These are phyloP conservation scores for Entophlyctis luteolus DNA, from an alignment of 192 early-diverging fungal genomes.

Conservation along the genomic window DNA sequence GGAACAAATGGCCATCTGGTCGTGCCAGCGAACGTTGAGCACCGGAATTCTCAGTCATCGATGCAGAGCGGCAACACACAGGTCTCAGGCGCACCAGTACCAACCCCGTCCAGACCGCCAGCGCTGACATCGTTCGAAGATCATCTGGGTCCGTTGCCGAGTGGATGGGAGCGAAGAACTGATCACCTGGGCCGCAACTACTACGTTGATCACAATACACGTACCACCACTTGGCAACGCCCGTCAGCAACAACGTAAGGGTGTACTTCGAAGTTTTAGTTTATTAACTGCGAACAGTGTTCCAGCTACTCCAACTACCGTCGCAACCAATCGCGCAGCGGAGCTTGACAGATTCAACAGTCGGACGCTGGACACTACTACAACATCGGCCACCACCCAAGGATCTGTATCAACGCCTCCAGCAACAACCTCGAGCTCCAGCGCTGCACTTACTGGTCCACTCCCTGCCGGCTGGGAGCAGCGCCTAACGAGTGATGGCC, in stretches of 20 bases:
- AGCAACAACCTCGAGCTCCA: slow-evolving; percentile 25
- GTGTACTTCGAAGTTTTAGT: too few relatives aligned
- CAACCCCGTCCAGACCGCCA: slow-evolving; percentile 13
- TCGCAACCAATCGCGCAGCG: slow-evolving; percentile 51
- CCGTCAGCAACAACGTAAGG: slow-evolving; percentile 37
- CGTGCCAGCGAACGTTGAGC: too few relatives aligned
- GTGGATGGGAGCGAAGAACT: slow-evolving; percentile 90
- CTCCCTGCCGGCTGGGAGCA: slow-evolving; percentile 67
- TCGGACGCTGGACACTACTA: slow-evolving; percentile 55
- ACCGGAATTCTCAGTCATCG: too few relatives aligned
- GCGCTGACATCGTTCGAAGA: slow-evolving; percentile 55
- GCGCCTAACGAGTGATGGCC: slow-evolving; percentile 58
- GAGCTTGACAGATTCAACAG: slow-evolving; percentile 79
- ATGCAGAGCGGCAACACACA: too few relatives aligned
- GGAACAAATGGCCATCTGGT: too few relatives aligned
- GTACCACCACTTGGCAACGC: slow-evolving; percentile 89
- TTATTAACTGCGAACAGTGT: neutral
- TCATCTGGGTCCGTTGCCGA: slow-evolving; percentile 41
- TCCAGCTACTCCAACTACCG: neutral
- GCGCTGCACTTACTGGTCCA: slow-evolving; percentile 58
- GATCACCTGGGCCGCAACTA: slow-evolving; percentile 92
- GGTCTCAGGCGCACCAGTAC: too few relatives aligned
- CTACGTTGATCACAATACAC: slow-evolving; percentile 97
- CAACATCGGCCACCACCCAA: neutral
- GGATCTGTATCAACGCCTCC: slow-evolving; percentile 18